Conservation (phyloP, 768 basidiomycete species). For the Cytidiella melzeri region DNA sequence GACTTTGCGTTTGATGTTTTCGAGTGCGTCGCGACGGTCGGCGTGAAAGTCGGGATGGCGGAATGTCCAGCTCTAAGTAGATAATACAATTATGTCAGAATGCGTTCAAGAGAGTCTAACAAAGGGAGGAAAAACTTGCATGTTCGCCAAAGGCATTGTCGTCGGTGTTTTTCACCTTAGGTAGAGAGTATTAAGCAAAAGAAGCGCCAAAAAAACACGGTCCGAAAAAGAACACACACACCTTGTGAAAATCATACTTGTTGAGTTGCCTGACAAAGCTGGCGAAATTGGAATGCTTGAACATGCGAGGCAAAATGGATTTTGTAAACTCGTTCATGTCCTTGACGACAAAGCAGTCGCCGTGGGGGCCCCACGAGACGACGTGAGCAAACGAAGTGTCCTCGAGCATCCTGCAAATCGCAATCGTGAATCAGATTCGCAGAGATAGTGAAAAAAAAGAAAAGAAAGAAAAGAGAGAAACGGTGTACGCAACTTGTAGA, state of each 20-base stretch:
- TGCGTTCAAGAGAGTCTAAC: slow-evolving; percentile 5
- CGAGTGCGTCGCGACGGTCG: slow-evolving; percentile 48
- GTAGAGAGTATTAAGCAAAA: background rate
- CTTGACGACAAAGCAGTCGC: slow-evolving; percentile 91
- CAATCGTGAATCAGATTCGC: background rate
- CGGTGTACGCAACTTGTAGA: slow-evolving; percentile 89
- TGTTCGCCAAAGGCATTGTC: slow-evolving; percentile 67
- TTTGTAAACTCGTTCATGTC: slow-evolving; percentile 98
- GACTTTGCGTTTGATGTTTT: slow-evolving; percentile 62
- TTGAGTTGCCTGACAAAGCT: slow-evolving; percentile 89
- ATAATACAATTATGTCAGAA: background rate
- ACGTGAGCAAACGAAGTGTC: slow-evolving; percentile 65
- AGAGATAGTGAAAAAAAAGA: background rate
- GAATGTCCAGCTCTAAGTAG: slow-evolving; percentile 40
- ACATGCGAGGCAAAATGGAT: slow-evolving; percentile 81
- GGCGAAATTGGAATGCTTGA: slow-evolving; percentile 95
- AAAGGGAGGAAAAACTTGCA: slow-evolving; percentile 27
- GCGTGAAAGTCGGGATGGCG: slow-evolving; percentile 48
- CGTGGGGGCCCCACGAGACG: slow-evolving; percentile 78
- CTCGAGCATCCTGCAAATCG: slow-evolving; percentile 73
- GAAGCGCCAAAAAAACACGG: slow-evolving; percentile 8
- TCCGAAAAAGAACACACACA: slow-evolving; percentile 15
- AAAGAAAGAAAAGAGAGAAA: slow-evolving; percentile 2
- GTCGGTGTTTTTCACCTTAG: slow-evolving; percentile 75
- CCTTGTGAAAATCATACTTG: slow-evolving; percentile 97